Evolutionary conservation across 495 filamentous ascomycete genomes (phyloP), one percentile per base, ranked within the genome.

Genomic region (Tricharina praecox): DNA sequence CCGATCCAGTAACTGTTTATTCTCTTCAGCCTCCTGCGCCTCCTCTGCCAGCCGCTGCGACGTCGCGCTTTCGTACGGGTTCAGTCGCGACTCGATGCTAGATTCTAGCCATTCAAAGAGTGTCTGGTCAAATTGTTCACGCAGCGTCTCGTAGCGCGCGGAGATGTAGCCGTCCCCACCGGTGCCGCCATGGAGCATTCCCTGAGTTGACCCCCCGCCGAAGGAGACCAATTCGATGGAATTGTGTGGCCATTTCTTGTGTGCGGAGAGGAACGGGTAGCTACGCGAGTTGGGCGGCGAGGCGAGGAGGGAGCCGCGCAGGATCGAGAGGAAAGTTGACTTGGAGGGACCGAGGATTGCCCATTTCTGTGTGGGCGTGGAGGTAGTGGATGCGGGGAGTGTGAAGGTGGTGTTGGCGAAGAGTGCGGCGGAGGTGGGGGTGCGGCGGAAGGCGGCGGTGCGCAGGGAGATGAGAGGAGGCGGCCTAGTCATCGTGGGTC

Each of bases 71-170:
- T 58, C 54, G 28, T 52, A 58, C 1, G 53, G 54, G 15, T 56
- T 57, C 34, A 42, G 32, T 11, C 54, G 50, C 4, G 43, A 33
- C 8, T 48, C 50, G 3, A 53, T 50, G 5, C 33, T 38, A 0
- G 84, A 83, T 10, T 70, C 70, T 23, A 97, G 64, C 59, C 79
- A 96, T 55, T 90, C 78, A 40, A 67, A 56, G 0, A 97, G 72
- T 18, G 81, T 81, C 63, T 86, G 87, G 62, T 96, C 90, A 7
- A 81, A 86, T 42, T 75, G 81, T 59, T 94, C 88, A 16, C 84
- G 69, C 39, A 77, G 64, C 47, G 81, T 85, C 68, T 97, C 90
- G 64, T 97, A 97, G n/a, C 90, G 71, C 10, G 85, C 84, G 53
- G 82, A 85, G 26, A 96, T 63, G 55, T 95, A 94, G 9, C 82